phyloP scores from a whole-genome alignment of 2,329 filamentous ascomycete species.

The Zarea fungicola region DNA sequence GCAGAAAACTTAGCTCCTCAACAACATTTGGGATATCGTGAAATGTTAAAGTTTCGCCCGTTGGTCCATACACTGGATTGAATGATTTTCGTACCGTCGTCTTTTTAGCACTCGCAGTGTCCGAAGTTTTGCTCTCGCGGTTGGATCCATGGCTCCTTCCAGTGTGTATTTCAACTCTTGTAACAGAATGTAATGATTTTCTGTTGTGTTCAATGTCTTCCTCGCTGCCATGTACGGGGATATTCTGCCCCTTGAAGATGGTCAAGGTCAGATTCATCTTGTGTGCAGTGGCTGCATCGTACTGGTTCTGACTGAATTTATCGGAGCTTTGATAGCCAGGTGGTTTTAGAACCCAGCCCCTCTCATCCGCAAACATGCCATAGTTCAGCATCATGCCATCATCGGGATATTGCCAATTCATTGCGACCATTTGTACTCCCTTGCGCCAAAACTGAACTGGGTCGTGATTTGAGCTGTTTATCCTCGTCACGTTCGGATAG shows the following conservation, averaged over 20 bases:
- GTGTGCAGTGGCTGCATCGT: constrained; percentile 41
- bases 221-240: constrained; percentile 36
- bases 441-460: constrained; percentile 87
- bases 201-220: constrained; percentile 25
- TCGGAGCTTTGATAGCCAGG: constrained; percentile 58
- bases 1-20: constrained; percentile 66
- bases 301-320: constrained; percentile 35
- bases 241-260: constrained; percentile 69
- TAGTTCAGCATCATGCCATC: constrained; percentile 95
- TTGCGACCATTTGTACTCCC: constrained; percentile 93
- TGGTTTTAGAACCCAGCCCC: constrained; percentile 84
- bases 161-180: constrained; percentile 77
- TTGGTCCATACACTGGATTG: constrained; percentile 57
- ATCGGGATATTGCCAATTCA: constrained; percentile 97
- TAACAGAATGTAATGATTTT: constrained; percentile 56
- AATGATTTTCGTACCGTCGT: constrained; percentile 51
- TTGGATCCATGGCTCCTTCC: constrained; percentile 48
- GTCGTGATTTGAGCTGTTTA: constrained; percentile 91
- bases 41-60: constrained; percentile 54
- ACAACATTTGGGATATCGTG: constrained; percentile 52
- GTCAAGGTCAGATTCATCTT: constrained; percentile 65
- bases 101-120: constrained; percentile 55
- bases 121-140: constrained; percentile 29
- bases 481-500: constrained; percentile 73
- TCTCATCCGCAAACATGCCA: constrained; percentile 87